These are phyloP conservation scores for Boeremia exigua DNA, from an alignment of 2,329 filamentous ascomycete genomes.

Conservation along the genomic window DNA sequence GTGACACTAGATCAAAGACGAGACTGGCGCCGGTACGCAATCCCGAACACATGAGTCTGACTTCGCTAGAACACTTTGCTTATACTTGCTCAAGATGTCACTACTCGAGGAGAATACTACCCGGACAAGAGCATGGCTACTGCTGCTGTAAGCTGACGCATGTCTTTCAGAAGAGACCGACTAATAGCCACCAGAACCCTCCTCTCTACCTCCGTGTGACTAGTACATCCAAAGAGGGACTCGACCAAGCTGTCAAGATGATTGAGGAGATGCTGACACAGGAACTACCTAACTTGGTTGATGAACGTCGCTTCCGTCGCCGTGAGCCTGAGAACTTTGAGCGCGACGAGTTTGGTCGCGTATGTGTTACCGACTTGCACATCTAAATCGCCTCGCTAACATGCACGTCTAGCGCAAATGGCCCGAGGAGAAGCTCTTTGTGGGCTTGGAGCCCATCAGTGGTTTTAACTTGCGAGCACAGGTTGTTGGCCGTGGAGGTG, in stretches of 20 bases:
- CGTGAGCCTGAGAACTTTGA: conserved; percentile 82
- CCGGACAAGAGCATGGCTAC: conserved; percentile 98
- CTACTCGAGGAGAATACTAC: conserved; percentile 93
- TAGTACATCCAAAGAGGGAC: conserved; percentile 87
- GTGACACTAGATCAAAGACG: conserved; percentile 98
- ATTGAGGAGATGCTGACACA: conserved; percentile 97
- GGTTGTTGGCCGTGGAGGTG: conserved; percentile 91
- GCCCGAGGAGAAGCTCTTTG: conserved; percentile 94
- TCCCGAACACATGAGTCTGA: conserved; percentile 70
- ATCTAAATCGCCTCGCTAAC: conserved; percentile 29
- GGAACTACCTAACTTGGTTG: conserved; percentile 92
- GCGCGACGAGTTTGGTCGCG: conserved; percentile 87
- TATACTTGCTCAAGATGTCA: conserved; percentile 87
- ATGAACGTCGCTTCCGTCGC: conserved; percentile 89
- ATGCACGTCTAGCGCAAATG: conserved; percentile 79
- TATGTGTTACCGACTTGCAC: conserved; percentile 53
- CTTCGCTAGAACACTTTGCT: conserved; percentile 63
- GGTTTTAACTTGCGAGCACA: conserved; percentile 97
- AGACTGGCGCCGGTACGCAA: conserved; percentile 99
- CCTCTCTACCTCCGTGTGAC: conserved; percentile 95
- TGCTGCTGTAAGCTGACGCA: conserved; percentile 67
- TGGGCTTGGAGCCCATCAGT: conserved; percentile 86
- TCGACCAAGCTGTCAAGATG: conserved; percentile 84
- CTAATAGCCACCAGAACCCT: conserved; percentile 68
- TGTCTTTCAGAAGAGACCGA: background rate